Evolutionary conservation across 2,329 filamentous ascomycete species (phyloP).

Genomic region (Trichoderma brevicompactum): DNA sequence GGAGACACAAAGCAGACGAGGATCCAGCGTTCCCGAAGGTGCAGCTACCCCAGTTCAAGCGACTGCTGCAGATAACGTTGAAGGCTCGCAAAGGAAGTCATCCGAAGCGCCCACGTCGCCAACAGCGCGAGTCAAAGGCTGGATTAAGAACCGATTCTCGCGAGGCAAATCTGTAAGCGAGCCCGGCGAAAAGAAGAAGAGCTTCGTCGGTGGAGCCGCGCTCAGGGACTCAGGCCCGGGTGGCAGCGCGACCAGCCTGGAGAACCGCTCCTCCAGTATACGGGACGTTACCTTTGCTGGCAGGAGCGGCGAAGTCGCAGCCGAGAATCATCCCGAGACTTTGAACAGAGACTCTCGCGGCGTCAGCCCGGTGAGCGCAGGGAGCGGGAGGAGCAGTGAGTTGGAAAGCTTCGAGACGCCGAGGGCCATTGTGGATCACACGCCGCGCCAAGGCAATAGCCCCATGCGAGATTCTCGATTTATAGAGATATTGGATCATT

Average conservation of each 20-base stretch:
- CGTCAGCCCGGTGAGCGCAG: slow-evolving; percentile 45
- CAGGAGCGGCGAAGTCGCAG: slow-evolving; percentile 36
- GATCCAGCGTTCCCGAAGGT: neutral
- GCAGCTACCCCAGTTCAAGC: neutral
- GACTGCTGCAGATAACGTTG: neutral
- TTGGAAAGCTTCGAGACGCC: slow-evolving; percentile 45
- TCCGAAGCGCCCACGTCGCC: slow-evolving; percentile 37
- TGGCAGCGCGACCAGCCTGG: slow-evolving; percentile 51
- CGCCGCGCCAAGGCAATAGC: slow-evolving; percentile 51
- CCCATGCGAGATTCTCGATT: slow-evolving; percentile 63
- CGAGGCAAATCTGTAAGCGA: slow-evolving; percentile 48
- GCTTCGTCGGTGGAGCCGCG: slow-evolving; percentile 58
- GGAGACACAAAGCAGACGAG: slow-evolving; percentile 13
- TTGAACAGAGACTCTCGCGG: slow-evolving; percentile 39
- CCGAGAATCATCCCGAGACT: slow-evolving; percentile 29
- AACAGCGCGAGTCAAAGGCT: slow-evolving; percentile 54
- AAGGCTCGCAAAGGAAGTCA: slow-evolving; percentile 12
- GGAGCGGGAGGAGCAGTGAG: slow-evolving; percentile 21
- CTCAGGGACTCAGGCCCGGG: slow-evolving; percentile 50
- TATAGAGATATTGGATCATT: slow-evolving; percentile 56
- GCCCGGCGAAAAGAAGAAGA: slow-evolving; percentile 43
- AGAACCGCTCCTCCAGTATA: slow-evolving; percentile 49
- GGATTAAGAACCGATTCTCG: slow-evolving; percentile 60
- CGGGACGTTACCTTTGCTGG: slow-evolving; percentile 54
- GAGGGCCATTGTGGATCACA: slow-evolving; percentile 42